These are phyloP conservation scores for Glarea lozoyensis DNA, from an alignment of 495 filamentous ascomycete genomes.

Conservation along the genomic window DNA sequence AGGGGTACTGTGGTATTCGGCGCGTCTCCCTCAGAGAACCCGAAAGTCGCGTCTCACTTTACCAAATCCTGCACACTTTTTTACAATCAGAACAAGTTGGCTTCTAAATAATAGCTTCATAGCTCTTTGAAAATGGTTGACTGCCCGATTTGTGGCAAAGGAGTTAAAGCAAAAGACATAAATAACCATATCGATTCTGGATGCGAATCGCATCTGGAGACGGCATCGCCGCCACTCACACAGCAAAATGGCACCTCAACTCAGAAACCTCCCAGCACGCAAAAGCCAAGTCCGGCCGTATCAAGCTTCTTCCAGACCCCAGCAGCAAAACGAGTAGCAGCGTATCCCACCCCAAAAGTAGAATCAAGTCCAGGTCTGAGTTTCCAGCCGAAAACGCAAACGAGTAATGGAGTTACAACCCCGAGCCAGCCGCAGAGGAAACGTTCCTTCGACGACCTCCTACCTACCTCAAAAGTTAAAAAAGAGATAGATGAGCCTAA, in stretches of 20 bases:
- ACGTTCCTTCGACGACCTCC: conserved; percentile 21
- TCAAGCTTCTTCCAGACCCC: conserved; percentile 74
- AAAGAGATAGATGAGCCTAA: conserved; percentile 11
- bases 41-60: neutral
- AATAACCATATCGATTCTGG: conserved; percentile 87
- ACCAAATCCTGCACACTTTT: too few relatives aligned
- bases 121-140: conserved; percentile 58
- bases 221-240: conserved; percentile 26
- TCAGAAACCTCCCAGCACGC: conserved; percentile 26
- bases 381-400: conserved; percentile 12
- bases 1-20: neutral
- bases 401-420: conserved; percentile 3
- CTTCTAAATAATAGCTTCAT: too few relatives aligned
- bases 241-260: conserved; percentile 35
- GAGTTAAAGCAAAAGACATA: conserved; percentile 67
- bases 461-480: conserved; percentile 13
- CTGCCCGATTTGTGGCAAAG: conserved; percentile 79
- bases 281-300: conserved; percentile 37
- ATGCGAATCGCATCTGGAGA: conserved; percentile 54
- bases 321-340: conserved; percentile 42
- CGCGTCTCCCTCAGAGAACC: neutral
- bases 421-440: conserved; percentile 6
- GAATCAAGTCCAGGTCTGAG: conserved; percentile 13
- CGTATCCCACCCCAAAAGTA: conserved; percentile 22
- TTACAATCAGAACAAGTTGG: too few relatives aligned